phyloP scores from a whole-genome alignment of 1,139 yeast genomes.

The Saccharomyces hybrid region DNA sequence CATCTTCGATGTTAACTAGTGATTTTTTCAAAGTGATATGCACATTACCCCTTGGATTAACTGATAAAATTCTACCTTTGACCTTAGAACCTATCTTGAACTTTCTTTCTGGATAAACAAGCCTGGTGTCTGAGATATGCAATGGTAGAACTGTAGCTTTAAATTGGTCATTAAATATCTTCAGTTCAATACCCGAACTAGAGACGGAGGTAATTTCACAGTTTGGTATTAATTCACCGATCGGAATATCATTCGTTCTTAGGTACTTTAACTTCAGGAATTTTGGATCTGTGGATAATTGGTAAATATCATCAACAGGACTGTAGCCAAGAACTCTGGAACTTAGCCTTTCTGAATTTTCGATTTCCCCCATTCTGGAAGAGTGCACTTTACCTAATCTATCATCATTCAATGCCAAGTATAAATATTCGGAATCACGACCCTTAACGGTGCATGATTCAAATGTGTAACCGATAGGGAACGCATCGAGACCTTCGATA shows the following conservation, averaged over 20 bases:
- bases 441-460: slow-evolving; percentile 57
- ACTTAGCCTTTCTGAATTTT: slow-evolving; percentile 43
- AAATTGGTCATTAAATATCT: slow-evolving; percentile 52
- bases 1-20: slow-evolving; percentile 60
- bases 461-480: slow-evolving; percentile 69
- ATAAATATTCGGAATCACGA: slow-evolving; percentile 48
- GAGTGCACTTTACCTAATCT: slow-evolving; percentile 61
- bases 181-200: slow-evolving; percentile 61
- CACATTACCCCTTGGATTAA: slow-evolving; percentile 41
- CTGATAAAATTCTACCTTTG: slow-evolving; percentile 53
- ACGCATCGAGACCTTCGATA: slow-evolving; percentile 45
- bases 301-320: slow-evolving; percentile 54
- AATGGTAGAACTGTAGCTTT: slow-evolving; percentile 66
- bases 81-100: slow-evolving; percentile 78
- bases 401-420: slow-evolving; percentile 52
- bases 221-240: slow-evolving; percentile 58
- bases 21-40: slow-evolving; percentile 76
- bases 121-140: slow-evolving; percentile 78
- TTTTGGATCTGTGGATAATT: slow-evolving; percentile 61
- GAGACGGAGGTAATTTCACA: slow-evolving; percentile 56
- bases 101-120: slow-evolving; percentile 86
- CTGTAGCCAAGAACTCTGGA: slow-evolving; percentile 76
- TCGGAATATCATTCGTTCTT: slow-evolving; percentile 61
- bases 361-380: slow-evolving; percentile 54
- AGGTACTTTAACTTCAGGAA: slow-evolving; percentile 59